Conservation (phyloP, 2,329 filamentous ascomycete genomes). For the Alternaria metachromatica region DNA sequence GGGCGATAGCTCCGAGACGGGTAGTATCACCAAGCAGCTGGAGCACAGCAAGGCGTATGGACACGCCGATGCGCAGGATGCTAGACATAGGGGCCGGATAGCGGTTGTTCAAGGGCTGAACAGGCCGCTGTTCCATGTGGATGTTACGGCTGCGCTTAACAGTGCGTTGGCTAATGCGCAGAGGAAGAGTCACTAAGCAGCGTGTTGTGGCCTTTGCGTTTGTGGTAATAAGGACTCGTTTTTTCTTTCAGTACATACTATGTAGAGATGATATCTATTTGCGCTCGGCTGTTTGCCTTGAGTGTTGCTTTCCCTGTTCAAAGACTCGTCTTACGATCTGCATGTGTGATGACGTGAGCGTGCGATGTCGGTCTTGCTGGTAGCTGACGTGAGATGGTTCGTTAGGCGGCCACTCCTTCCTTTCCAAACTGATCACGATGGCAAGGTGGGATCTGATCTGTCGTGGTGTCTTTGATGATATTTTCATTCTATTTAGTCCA, state of each 20-base stretch:
- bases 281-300: not conserved
- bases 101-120: slow-evolving; percentile 82
- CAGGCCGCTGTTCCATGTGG: slow-evolving; percentile 92
- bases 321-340: not conserved
- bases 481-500: not conserved
- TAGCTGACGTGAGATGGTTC: not conserved
- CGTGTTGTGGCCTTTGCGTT: not conserved
- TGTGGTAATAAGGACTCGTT: not conserved
- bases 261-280: slow-evolving; percentile 1
- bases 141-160: slow-evolving; percentile 89
- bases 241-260: slow-evolving; percentile 4
- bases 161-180: slow-evolving; percentile 81
- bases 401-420: not conserved
- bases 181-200: slow-evolving; percentile 42
- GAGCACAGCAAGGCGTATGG: slow-evolving; percentile 43
- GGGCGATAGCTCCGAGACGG: slow-evolving; percentile 25
- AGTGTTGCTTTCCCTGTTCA: not conserved
- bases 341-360: not conserved
- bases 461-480: not conserved
- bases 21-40: slow-evolving; percentile 43
- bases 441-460: not conserved
- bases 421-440: not conserved
- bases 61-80: slow-evolving; percentile 35
- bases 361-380: not conserved
- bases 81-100: slow-evolving; percentile 39